These are phyloP conservation scores for Neonectria coccinea DNA, from an alignment of 2,329 filamentous ascomycete species.

Conservation along the genomic window DNA sequence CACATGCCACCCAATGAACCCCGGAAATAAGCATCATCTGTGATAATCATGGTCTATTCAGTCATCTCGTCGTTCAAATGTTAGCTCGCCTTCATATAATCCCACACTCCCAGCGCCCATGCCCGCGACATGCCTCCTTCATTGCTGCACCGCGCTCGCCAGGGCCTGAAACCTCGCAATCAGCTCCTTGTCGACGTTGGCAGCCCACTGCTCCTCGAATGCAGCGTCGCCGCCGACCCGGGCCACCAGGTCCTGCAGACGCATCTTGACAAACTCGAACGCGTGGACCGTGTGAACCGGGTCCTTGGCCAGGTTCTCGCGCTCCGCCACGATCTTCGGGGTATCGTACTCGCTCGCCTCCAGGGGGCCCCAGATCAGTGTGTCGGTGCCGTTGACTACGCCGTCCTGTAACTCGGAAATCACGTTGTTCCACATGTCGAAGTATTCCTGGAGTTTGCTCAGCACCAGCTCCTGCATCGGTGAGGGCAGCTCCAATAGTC, in stretches of 20 bases:
- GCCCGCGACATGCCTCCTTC: slow-evolving; percentile 3
- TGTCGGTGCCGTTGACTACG: slow-evolving; percentile 63
- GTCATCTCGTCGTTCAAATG: slow-evolving; percentile 37
- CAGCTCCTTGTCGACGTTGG: slow-evolving; percentile 81
- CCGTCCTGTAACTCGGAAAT: slow-evolving; percentile 74
- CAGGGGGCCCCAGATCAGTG: slow-evolving; percentile 59
- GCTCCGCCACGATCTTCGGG: slow-evolving; percentile 64
- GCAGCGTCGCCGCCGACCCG: slow-evolving; percentile 71
- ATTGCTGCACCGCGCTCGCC: slow-evolving; percentile 39
- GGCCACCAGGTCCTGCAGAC: slow-evolving; percentile 69
- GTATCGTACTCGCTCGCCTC: slow-evolving; percentile 66
- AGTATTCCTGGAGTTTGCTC: slow-evolving; percentile 75
- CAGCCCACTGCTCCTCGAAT: slow-evolving; percentile 76
- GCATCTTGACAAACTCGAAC: slow-evolving; percentile 72
- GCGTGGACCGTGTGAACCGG: slow-evolving; percentile 75
- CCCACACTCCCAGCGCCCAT: slow-evolving; percentile 11
- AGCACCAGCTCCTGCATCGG: slow-evolving; percentile 70
- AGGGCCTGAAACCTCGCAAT: slow-evolving; percentile 68
- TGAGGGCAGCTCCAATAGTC: slow-evolving; percentile 73
- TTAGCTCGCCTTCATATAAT: slow-evolving; percentile 26
- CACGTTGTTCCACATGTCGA: slow-evolving; percentile 80
- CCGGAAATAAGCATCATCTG: neutral
- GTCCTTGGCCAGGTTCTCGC: slow-evolving; percentile 68
- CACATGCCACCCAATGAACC: neutral
- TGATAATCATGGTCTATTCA: slow-evolving; percentile 25